Evolutionary conservation across 2,329 filamentous ascomycete species (phyloP), one percentile per base, ranked within the genome.

Genomic region (Botryotinia narcissicola): DNA sequence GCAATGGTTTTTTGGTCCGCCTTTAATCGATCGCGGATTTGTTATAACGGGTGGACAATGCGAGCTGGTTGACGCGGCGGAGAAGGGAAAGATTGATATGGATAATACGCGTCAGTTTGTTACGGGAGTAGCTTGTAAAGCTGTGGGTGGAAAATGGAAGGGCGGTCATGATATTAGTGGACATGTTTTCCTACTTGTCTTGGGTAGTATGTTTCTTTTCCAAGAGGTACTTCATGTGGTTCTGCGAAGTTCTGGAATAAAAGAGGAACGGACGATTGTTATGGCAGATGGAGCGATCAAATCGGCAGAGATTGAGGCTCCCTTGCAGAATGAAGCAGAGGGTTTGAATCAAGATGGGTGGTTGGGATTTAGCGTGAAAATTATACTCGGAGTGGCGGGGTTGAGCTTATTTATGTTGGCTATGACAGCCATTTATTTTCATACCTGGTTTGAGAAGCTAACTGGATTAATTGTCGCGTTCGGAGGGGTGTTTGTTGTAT

Each of bases 391-490:
- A 0, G 89, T 98, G 40, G 87, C 92, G 29, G 90, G 83, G 0
- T 79, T 98, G 80, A 93, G 91, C 80, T 88, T 91, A 85, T 98
- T 96, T 93, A 99, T 99, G 96, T 83, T 99, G 81, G 86, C 98
- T 75, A 99, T 99, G 96, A 99, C 96, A 59, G 95, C 95, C 4
- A 95, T 97, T 57, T 99, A 95, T 86, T 99, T 99, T 80, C 96
- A 99, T 83, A 99, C 96, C 0, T 98, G 95, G 95, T 91, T 97
- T 79, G 96, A 99, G 85, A 99, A 98, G 86, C 79, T 87, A 72
- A 86, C 85, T 42, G 87, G 87, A 1, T 78, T 88, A 48, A 51
- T 84, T 35, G 81, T 87, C 60, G 86, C 87, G 10, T 79, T 86
- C 42, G 79, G 79, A 59, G 82, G 84, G n/a, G 80, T 88, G 29